Evolutionary conservation across 208 protist genomes (phyloP), one percentile per base, ranked within the genome.

Genomic region (Wallacemonas collosoma): DNA sequence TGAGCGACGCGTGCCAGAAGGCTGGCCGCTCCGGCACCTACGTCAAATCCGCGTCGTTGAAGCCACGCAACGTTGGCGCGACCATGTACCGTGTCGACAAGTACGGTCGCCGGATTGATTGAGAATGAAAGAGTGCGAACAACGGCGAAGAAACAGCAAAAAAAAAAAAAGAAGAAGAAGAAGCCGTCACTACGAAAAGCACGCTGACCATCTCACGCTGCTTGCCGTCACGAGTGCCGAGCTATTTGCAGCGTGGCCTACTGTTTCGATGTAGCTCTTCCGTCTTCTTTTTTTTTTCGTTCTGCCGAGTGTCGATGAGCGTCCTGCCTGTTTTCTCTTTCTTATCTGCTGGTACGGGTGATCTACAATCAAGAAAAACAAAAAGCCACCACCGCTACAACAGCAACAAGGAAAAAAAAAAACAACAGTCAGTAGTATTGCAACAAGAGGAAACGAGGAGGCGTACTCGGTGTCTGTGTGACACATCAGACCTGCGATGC

Each of bases 31-130:
- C 79, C 39, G 90, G 93, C 5, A 95, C 93, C 2, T 97, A 95
- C 70, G 50, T 83, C 35, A 93, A 93, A 68, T 73, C 77, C 14
- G 79, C 66, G 61, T 63, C 69, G 50, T 75, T 94, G 45, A 94
- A 94, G 75, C 78, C 81, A 53, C 88, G 93, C 35, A 90, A 86
- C 55, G 68, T 94, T 15, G 93, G 93, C 2, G 65, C 85, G 11
- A 86, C 85, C 4, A 71, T 81, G 36, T 94, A 88, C 75, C 88
- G 93, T 55, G 87, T 92, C 9, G 93, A 97, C 65, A 95, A 95
- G 80, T 97, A 94, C 70, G 93, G 93, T 11, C 82, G 90, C 26
- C 90, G 89, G 40, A 83, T 94, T 2, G 86, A 88, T 9, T 95
- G 85, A 77, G 15, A 1, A 17, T 57, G 0, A 26, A 26, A 26